Evolutionary conservation across 2,329 filamentous ascomycete species (phyloP).

Genomic region (Pseudocercospora eumusae): DNA sequence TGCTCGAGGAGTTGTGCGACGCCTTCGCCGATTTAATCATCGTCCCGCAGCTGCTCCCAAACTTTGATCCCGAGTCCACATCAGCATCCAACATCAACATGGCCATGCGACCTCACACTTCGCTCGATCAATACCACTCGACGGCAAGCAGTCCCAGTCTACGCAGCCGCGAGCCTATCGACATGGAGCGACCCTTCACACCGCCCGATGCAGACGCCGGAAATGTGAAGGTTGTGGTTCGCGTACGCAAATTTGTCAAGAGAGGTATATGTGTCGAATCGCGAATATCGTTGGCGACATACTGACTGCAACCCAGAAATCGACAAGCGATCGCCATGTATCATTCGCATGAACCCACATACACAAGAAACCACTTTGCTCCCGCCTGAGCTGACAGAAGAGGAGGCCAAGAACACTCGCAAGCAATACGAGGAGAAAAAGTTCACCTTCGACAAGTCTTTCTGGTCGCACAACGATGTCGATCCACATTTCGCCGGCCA

Average conservation of each 20-base stretch:
- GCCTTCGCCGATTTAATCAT: constrained; percentile 19
- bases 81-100: constrained; percentile 13
- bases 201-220: constrained; percentile 46
- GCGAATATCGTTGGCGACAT: constrained; percentile 16
- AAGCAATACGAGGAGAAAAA: constrained; percentile 82
- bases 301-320: constrained; percentile 62
- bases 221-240: constrained; percentile 55
- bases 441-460: constrained; percentile 97
- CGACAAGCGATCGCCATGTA: constrained; percentile 75
- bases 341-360: constrained; percentile 86
- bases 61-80: constrained; percentile 5
- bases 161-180: constrained; percentile 44
- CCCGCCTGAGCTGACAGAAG: constrained; percentile 54
- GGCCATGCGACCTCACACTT: constrained; percentile 24
- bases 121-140: constrained; percentile 32
- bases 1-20: constrained; percentile 22
- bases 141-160: constrained; percentile 49
- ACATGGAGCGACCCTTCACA: constrained; percentile 38
- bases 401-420: constrained; percentile 57
- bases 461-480: constrained; percentile 84
- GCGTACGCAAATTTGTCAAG: constrained; percentile 51
- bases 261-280: constrained; percentile 41
- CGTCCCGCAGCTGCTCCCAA: constrained; percentile 11
- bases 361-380: constrained; percentile 82
- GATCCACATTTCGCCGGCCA: constrained; percentile 89